Base-by-base conservation (phyloP, 75 land plant species). In the Gnetum montanum region DNA sequence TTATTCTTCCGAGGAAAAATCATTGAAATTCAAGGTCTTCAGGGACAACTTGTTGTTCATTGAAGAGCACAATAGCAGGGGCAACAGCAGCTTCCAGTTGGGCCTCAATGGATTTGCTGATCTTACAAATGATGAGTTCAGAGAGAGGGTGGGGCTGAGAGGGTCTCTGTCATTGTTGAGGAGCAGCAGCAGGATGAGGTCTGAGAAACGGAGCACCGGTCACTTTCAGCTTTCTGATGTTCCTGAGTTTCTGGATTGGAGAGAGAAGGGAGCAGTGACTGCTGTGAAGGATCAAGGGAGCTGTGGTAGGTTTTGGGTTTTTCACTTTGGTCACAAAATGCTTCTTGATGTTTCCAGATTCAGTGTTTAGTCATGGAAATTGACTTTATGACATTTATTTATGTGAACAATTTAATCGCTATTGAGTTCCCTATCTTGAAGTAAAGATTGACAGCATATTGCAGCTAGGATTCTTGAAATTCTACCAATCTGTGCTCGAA, bases 231-330 rank as follows among this genome's bases (percentile, higher is more conserved):
- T 23, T 12, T 49, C 60, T 19, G 33, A 22, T 28, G 6, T 71
- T 1, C 94, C 89, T 26, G 49, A 36, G 18, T 53, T 70, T 8
- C 23, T 88, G 11, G 97, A 92, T 76, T 92, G 97, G 97, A 72
- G 94, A 60, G 61, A 75, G 62, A 65, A 69, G 16, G 97, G 94
- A 4, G 85, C 89, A 3, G 97, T 92, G n/a, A 76, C 89, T 0
- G 27, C 22, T 3, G 89, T 92, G 27, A 88, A 88, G 48, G 94
- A 92, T 59, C 97, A 92, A 56, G 86, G 72, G 6, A 49, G 70
- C 23, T 92, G 97, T 65, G 97, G 97, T 92, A 66, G 25, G 79
- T 72, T 34, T 5, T 57, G 52, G 10, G 31, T 31, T 18, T 20
- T n/a, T n/a, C 10, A 6, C 10, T 36, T 36, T 6, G 10, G 38